Conservation (phyloP, 306 rosid species). For the Ziziphus jujuba region DNA sequence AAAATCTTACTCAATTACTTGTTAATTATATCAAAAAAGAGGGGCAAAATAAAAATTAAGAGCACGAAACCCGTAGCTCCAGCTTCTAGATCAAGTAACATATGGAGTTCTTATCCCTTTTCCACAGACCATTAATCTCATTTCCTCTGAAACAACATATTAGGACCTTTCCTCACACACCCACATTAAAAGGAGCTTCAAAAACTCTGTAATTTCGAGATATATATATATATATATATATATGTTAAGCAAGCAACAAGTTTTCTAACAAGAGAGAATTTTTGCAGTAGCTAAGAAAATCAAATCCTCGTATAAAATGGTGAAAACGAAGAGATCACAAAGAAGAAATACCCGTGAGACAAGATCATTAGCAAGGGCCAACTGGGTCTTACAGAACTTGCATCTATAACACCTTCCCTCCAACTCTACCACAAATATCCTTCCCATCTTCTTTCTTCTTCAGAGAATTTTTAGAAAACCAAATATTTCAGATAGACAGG, state of each 20-base stretch:
- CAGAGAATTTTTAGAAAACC: background rate
- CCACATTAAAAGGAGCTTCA: background rate
- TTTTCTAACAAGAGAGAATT: no score
- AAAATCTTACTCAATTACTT: no score
- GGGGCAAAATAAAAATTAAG: no score
- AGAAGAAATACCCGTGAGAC: slow-evolving; percentile 59
- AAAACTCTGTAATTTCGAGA: no score
- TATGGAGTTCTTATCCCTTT: no score
- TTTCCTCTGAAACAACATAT: background rate
- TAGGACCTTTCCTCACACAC: background rate
- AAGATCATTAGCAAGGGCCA: slow-evolving; percentile 72
- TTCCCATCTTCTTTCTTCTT: slow-evolving; percentile 49
- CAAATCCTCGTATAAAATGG: background rate
- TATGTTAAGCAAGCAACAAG: background rate
- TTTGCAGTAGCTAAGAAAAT: background rate
- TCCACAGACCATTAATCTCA: background rate
- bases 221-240: background rate
- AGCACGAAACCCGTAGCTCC: no score
- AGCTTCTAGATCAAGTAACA: no score
- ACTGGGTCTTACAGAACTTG: slow-evolving; percentile 84
- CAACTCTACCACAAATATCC: slow-evolving; percentile 74
- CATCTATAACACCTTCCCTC: slow-evolving; percentile 90
- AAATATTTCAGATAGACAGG: background rate
- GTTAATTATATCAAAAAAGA: no score
- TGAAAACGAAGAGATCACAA: background rate